Base-by-base conservation (phyloP, 306 rosid species). In the Macrotyloma uniflorum region DNA sequence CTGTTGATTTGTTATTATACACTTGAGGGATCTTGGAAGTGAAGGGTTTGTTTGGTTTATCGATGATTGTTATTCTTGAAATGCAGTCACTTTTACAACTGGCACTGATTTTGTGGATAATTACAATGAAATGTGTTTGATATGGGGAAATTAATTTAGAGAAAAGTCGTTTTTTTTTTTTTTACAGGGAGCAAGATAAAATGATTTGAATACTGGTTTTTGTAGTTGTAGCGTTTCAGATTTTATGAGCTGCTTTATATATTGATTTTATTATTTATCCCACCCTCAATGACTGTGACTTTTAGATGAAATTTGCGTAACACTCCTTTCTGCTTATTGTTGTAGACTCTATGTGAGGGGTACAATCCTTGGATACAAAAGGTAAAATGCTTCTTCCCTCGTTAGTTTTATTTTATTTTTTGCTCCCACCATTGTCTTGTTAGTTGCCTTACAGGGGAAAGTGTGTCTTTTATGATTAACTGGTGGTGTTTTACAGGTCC, bases 321-420 rank as follows among this genome's bases (percentile, higher is more conserved):
- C 43, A 7, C 1, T 35, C 0, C 5, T 13, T 12, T 54, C 64
- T 3, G 9, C 15, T 28, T 50, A 49, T 26, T 62, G 58, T 24
- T 12, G n/a, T 80, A 91, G 97, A 62, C 98, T 94, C 74, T 94
- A 94, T 78, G 85, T 85, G 32, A 88, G 97, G 79, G 98, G 96
- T 49, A 89, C 97, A 16, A 83, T 94, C 76, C 94, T 92, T 62
- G 98, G 98, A 58, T 94, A 89, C 91, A 94, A 94, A 83, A 92
- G 98, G 98, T 94, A 88, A n/a, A 78, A 38, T 1, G 3, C 49
- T 59, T 51, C 16, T 50, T 74, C 6, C 42, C 15, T 0, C 16
- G 0, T 32, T 8, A 4, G 49, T 6, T 45, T 58, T 24, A 8
- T 14, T 8, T 4, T 3, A 59, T 59, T 0, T 42, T 40, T 8